A percentile compares a stretch with the other conserved stretches of the same genome.
Evolutionary conservation across 495 filamentous ascomycete species (phyloP).

Genomic region (Oleoguttula mirabilis): DNA sequence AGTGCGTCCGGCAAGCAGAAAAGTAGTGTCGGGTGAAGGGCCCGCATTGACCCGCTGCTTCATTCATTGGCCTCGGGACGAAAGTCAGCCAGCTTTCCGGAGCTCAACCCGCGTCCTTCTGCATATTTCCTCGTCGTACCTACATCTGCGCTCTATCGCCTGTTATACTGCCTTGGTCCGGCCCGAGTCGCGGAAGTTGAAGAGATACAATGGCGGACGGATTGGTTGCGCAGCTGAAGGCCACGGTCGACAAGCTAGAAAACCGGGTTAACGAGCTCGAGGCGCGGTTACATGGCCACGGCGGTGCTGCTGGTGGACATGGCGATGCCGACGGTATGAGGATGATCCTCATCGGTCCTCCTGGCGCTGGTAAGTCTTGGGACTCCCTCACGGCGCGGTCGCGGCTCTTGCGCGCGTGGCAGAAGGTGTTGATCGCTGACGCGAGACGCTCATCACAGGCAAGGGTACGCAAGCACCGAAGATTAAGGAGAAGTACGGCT

Average conservation of each 20-base stretch:
- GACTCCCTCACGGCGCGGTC: conserved; percentile 1
- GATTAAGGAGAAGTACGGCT: conserved; percentile 93
- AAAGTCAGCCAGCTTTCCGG: no score
- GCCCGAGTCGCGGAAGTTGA: no score
- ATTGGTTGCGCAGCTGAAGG: conserved; percentile 31
- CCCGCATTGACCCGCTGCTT: no score
- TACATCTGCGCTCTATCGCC: no score
- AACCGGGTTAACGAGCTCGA: conserved; percentile 70
- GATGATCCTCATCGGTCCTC: conserved; percentile 96
- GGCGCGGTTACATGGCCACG: conserved; percentile 38
- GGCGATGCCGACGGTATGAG: conserved; percentile 51
- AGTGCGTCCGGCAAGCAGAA: no score
- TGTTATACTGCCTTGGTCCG: no score
- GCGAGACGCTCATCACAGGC: conserved; percentile 42
- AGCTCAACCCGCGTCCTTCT: no score
- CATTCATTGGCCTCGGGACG: no score
- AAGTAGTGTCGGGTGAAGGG: no score
- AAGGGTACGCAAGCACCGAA: conserved; percentile 98
- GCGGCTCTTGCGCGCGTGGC: background rate
- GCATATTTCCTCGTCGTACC: no score
- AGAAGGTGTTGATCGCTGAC: no score
- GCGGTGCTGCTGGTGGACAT: conserved; percentile 38
- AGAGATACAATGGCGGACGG: conserved; percentile 9
- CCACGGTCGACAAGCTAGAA: conserved; percentile 68
- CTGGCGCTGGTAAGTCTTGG: conserved; percentile 71